Percentiles rank a stretch among this genome's conserved stretches.
These are phyloP conservation scores for Monilinia polystroma DNA, from an alignment of 2,329 filamentous ascomycete species.

Conservation along the genomic window DNA sequence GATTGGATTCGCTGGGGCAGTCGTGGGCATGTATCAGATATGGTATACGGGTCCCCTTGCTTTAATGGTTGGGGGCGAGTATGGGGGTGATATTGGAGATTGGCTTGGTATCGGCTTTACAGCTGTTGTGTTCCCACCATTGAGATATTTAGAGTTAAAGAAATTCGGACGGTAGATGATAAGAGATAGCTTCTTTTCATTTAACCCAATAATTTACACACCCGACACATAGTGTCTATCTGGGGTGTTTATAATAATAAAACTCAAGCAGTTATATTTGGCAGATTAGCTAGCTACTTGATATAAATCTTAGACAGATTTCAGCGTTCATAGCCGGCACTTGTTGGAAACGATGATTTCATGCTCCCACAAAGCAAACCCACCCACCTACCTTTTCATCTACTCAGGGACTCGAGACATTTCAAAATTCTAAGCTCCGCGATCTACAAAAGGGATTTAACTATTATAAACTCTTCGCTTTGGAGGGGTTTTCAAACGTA, in stretches of 20 bases:
- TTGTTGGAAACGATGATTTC: too few species aligned
- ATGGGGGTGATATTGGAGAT: conserved; percentile 52
- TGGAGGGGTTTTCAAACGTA: too few species aligned
- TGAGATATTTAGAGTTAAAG: conserved; percentile 51
- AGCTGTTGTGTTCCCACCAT: conserved; percentile 47
- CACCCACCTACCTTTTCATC: too few species aligned
- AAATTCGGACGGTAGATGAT: conserved; percentile 45
- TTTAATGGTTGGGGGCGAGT: conserved; percentile 49
- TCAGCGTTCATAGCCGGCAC: too few species aligned
- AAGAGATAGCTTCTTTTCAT: conserved; percentile 5
- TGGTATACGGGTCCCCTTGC: conserved; percentile 69
- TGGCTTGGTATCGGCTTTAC: conserved; percentile 53
- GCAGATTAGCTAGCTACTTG: not conserved
- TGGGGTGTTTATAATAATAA: not conserved
- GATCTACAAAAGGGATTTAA: too few species aligned
- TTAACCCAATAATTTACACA: not conserved
- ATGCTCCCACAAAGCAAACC: too few species aligned
- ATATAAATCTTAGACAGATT: not conserved
- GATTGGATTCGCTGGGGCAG: conserved; percentile 61
- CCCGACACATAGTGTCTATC: not conserved
- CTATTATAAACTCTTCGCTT: too few species aligned
- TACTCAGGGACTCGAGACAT: too few species aligned
- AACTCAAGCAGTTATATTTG: not conserved
- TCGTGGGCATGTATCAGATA: conserved; percentile 65
- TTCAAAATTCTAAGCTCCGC: too few species aligned